These are phyloP conservation scores for Colletotrichum euphorbiae DNA, from an alignment of 2,329 filamentous ascomycete genomes.

Conservation along the genomic window DNA sequence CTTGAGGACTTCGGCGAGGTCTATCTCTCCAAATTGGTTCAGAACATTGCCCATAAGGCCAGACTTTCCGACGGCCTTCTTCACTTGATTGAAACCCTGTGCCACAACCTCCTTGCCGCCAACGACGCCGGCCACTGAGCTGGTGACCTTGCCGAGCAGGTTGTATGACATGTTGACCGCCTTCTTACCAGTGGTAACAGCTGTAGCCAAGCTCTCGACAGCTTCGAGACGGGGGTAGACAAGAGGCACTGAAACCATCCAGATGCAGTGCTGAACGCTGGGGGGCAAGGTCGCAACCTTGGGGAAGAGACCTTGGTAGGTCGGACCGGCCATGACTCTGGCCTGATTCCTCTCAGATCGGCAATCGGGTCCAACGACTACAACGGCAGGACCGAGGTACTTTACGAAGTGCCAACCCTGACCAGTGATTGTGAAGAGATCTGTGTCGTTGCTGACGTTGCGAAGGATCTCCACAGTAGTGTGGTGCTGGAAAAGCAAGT, in stretches of 20 bases:
- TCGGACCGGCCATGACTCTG: conserved; percentile 94
- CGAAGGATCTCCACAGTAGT: conserved; percentile 94
- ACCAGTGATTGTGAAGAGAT: conserved; percentile 97
- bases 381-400: conserved; percentile 90
- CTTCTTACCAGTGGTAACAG: conserved; percentile 94
- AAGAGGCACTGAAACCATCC: conserved; percentile 93
- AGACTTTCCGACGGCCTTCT: conserved; percentile 95
- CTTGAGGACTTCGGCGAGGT: conserved; percentile 91
- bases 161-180: conserved; percentile 97
- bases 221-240: conserved; percentile 92
- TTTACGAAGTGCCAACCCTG: conserved; percentile 99
- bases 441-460: conserved; percentile 86
- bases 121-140: conserved; percentile 93
- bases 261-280: conserved; percentile 95
- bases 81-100: conserved; percentile 92
- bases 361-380: conserved; percentile 90
- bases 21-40: conserved; percentile 96
- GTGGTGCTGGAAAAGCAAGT: conserved; percentile 97
- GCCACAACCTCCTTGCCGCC: conserved; percentile 94
- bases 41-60: conserved; percentile 96
- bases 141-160: conserved; percentile 92
- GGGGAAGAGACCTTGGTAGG: conserved; percentile 96
- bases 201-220: conserved; percentile 90
- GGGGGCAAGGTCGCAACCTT: conserved; percentile 92
- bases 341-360: conserved; percentile 90